These are phyloP conservation scores for Kalmusia sp. DNA, from an alignment of 2,329 filamentous ascomycete species.

Conservation along the genomic window DNA sequence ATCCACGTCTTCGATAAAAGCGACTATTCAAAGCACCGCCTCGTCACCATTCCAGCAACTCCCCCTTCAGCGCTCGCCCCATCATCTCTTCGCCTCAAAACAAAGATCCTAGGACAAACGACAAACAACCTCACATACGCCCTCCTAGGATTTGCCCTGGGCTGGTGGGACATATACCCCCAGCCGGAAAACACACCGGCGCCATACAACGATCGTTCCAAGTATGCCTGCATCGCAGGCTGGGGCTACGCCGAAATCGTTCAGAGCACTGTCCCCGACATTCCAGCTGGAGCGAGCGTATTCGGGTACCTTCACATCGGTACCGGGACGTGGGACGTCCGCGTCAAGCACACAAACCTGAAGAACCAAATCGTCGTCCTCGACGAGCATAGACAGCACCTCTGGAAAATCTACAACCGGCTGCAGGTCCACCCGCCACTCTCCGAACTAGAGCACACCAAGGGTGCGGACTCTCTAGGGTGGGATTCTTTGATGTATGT, in stretches of 20 bases:
- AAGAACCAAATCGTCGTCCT: slow-evolving; percentile 47
- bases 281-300: slow-evolving; percentile 45
- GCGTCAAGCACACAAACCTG: slow-evolving; percentile 37
- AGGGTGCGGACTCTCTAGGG: slow-evolving; percentile 18
- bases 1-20: slow-evolving; percentile 25
- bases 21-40: slow-evolving; percentile 27
- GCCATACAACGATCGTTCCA: slow-evolving; percentile 44
- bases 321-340: slow-evolving; percentile 47
- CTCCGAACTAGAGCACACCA: slow-evolving; percentile 7
- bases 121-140: slow-evolving; percentile 35
- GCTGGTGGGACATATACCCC: slow-evolving; percentile 56
- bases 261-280: slow-evolving; percentile 47
- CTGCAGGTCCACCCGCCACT: slow-evolving; percentile 36
- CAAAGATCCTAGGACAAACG: slow-evolving; percentile 29
- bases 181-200: slow-evolving; percentile 47
- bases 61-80: slow-evolving; percentile 17
- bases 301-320: slow-evolving; percentile 56
- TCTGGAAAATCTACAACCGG: slow-evolving; percentile 57
- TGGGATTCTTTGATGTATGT: slow-evolving; percentile 25
- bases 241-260: slow-evolving; percentile 57
- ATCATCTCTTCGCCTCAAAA: slow-evolving; percentile 26
- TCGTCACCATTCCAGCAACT: slow-evolving; percentile 18
- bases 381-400: slow-evolving; percentile 43
- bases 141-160: slow-evolving; percentile 27
- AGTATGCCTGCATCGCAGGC: slow-evolving; percentile 57